These are phyloP conservation scores for Fusarium sp. DNA, from an alignment of 2,329 filamentous ascomycete genomes.

Conservation along the genomic window DNA sequence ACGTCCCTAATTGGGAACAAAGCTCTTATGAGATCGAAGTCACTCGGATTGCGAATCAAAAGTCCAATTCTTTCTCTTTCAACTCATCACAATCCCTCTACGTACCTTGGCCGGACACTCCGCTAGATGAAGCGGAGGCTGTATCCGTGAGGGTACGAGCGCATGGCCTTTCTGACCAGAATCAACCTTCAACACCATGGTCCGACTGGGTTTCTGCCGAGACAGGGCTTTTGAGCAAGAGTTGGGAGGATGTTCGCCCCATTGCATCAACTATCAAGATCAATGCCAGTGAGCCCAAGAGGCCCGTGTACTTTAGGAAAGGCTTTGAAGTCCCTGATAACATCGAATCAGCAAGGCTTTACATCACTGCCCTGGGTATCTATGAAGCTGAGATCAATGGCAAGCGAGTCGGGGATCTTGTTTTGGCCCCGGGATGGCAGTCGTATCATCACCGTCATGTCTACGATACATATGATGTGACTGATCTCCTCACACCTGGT, in stretches of 20 bases:
- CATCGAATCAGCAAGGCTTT: constrained; percentile 57
- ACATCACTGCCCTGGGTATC: constrained; percentile 61
- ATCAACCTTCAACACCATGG: constrained; percentile 41
- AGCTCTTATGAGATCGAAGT: constrained; percentile 60
- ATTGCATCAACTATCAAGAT: constrained; percentile 51
- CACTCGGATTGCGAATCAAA: constrained; percentile 27
- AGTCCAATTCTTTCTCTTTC: constrained; percentile 40
- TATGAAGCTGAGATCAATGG: constrained; percentile 64
- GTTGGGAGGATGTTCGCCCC: constrained; percentile 50
- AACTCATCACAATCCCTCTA: constrained; percentile 56
- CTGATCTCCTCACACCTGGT: constrained; percentile 55
- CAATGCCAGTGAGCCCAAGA: constrained; percentile 47
- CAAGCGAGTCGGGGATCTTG: constrained; percentile 42
- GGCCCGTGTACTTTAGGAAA: constrained; percentile 52
- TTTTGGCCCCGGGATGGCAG: constrained; percentile 66
- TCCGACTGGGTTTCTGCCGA: constrained; percentile 52
- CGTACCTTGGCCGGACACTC: constrained; percentile 59
- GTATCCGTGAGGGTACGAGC: constrained; percentile 54
- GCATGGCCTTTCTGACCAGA: constrained; percentile 40
- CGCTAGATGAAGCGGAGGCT: constrained; percentile 50
- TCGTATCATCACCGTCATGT: constrained; percentile 63
- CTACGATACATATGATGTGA: constrained; percentile 67
- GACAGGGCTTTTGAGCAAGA: constrained; percentile 48
- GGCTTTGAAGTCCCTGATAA: constrained; percentile 46
- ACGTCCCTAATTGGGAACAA: constrained; percentile 58